Conservation (phyloP, 2,329 filamentous ascomycete species). For the Apiospora koreana region DNA sequence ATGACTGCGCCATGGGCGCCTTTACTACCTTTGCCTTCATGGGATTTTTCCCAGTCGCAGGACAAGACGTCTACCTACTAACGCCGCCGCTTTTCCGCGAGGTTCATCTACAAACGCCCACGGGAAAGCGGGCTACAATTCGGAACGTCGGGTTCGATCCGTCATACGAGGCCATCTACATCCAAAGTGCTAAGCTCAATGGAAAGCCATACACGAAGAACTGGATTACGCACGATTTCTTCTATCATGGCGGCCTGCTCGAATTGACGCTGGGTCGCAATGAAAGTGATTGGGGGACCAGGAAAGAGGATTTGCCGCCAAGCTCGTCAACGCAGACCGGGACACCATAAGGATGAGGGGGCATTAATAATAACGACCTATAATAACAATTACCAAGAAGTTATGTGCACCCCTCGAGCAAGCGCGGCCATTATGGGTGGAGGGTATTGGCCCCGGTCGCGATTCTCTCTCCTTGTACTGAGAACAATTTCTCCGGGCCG, state of each 20-base stretch:
- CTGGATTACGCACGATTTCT: conserved; percentile 67
- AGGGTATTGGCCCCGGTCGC: not conserved
- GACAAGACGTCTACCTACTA: conserved; percentile 56
- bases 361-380: not conserved
- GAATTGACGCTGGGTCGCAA: conserved; percentile 60
- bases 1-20: conserved; percentile 58
- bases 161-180: conserved; percentile 50
- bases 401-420: not conserved
- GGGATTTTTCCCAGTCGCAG: conserved; percentile 57
- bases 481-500: not conserved
- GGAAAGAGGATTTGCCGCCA: conserved; percentile 58
- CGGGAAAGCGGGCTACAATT: conserved; percentile 54
- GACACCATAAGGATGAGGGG: not conserved
- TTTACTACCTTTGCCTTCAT: conserved; percentile 53
- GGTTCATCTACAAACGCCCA: conserved; percentile 36
- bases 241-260: conserved; percentile 57
- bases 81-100: conserved; percentile 51
- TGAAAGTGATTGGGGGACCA: conserved; percentile 58
- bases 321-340: conserved; percentile 37
- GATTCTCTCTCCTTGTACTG: not conserved
- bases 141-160: conserved; percentile 39
- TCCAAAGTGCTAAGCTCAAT: conserved; percentile 60
- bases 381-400: not conserved
- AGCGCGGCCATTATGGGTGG: not conserved
- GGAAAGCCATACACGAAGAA: conserved; percentile 58